Evolutionary conservation across 2,329 filamentous ascomycete genomes (phyloP), one percentile per base, ranked within the genome.

Genomic region (Curvularia lunata): DNA sequence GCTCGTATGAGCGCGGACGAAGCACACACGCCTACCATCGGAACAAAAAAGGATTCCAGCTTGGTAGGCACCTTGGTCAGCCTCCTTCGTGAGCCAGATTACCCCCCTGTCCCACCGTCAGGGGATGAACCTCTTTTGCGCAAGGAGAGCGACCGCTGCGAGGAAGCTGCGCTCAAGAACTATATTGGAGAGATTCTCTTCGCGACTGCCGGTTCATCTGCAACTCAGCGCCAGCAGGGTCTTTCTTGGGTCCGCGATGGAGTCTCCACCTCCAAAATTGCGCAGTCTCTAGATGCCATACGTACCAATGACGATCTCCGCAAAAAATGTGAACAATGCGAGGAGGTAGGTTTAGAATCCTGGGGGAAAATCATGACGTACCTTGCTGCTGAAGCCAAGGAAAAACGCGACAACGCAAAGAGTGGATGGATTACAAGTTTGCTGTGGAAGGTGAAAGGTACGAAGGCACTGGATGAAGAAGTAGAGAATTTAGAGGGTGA

Each of bases 161-260:
- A 95, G 64, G 93, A 97, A 76, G 92, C 92, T 2, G 91, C 87
- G 0, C 79, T 97, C 13, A 92, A 92, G 82, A 84, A 92, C 23
- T 95, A 97, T 76, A 94, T 98, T 62, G 94, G 94, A 57, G 94
- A 98, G 79, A 96, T 98, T 50, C 84, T 98, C 30, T 97, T 90
- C 75, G 86, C 91, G 0, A 85, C 85, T 4, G 83, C 85, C n/a
- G 78, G 81, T 4, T 59, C 72, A 4, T 76, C 74, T 50, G 52
- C 58, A 53, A 47, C 60, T 9, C 64, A 72, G 18, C 80, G 75
- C 18, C 80, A 81, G 49, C 88, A 90, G 59, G 94, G 92, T 0
- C 82, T 97, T 1, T 87, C 88, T 5, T 98, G 94, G 94, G 97
- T 94, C 0, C 86, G 92, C 54, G 91, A 97, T 62, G 92, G 90